These are phyloP conservation scores for Crotalaria pallida DNA, from an alignment of 306 rosid species.

Conservation along the genomic window DNA sequence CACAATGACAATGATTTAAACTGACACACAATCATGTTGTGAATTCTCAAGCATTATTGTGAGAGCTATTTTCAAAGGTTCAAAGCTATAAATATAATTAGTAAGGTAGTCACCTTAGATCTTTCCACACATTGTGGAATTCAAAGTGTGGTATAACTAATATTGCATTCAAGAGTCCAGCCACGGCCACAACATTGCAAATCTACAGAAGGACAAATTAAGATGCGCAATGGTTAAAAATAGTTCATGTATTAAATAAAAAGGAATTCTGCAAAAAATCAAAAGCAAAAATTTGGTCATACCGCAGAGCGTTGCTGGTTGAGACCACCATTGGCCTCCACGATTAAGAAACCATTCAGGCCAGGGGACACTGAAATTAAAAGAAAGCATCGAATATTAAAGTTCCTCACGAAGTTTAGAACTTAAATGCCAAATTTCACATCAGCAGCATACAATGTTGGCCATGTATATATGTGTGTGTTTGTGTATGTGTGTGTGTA, in stretches of 20 bases:
- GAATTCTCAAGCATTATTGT: too few relatives aligned
- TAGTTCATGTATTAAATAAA: not conserved
- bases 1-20: too few relatives aligned
- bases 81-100: too few relatives aligned
- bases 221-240: not conserved
- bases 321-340: constrained; percentile 97
- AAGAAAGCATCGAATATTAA: constrained; percentile 1
- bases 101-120: too few relatives aligned
- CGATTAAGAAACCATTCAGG: constrained; percentile 64
- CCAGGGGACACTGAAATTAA: constrained; percentile 61
- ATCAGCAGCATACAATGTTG: not conserved
- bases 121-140: too few relatives aligned
- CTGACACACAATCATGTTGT: too few relatives aligned
- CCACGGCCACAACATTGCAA: too few relatives aligned
- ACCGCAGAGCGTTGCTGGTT: constrained; percentile 98
- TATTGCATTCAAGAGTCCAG: too few relatives aligned
- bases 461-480: constrained; percentile 16
- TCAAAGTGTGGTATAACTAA: too few relatives aligned
- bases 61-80: too few relatives aligned
- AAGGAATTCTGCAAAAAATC: not conserved
- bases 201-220: not conserved
- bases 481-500: too few relatives aligned
- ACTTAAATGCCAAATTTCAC: not conserved
- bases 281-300: constrained; percentile 3
- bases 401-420: not conserved